Base-by-base conservation (phyloP, 176 grass and related monocot genomes). In the Hyparrhenia diplandra region DNA sequence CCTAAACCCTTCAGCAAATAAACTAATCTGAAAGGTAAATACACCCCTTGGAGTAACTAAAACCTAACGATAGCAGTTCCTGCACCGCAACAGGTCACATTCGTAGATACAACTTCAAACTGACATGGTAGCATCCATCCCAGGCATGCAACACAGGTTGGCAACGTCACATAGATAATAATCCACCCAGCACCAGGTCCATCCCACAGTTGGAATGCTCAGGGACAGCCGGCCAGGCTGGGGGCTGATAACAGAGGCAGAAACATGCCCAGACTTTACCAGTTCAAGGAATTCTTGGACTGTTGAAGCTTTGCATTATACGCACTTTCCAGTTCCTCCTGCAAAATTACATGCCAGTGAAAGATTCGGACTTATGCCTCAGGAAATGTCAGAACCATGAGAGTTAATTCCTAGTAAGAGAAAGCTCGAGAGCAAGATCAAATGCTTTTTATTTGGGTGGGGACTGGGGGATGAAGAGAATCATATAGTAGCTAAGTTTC, bases 261-360 rank as follows among this genome's bases (percentile, higher is more conserved):
- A 41, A 68, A 41, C 4, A 13, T 24, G n/a, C 31, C 27, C 24
- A 31, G 2, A 74, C 32, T 68, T 85, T 83, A 97, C 94, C 91
- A 91, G 46, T 74, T 91, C 64, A 93, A n/a, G 11, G 90, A 24
- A 80, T 93, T 90, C 73, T 90, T 87, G 41, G 90, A 75, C 76
- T 88, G 85, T 24, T 89, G 88, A 63, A 93, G 84, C 81, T 97
- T 97, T 35, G 71, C 63, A 76, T 45, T 85, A 64, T 97, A 97
- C 31, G 90, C 73, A 27, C 37, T 89, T 72, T 93, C 93, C 77
- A 97, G n/a, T 80, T 97, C 93, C 76, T 97, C 90, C 90, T 97
- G 88, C 72, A 68, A 81, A 72, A 31, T 73, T 67, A 27, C 18
- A 73, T 10, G 46, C 59, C 16, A 18, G 12, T 72, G 59, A 21